A percentile compares a stretch with the other conserved stretches of the same genome.
These are phyloP conservation scores for Sporothrix sp. DNA, from an alignment of 2,329 filamentous ascomycete genomes.

Conservation along the genomic window DNA sequence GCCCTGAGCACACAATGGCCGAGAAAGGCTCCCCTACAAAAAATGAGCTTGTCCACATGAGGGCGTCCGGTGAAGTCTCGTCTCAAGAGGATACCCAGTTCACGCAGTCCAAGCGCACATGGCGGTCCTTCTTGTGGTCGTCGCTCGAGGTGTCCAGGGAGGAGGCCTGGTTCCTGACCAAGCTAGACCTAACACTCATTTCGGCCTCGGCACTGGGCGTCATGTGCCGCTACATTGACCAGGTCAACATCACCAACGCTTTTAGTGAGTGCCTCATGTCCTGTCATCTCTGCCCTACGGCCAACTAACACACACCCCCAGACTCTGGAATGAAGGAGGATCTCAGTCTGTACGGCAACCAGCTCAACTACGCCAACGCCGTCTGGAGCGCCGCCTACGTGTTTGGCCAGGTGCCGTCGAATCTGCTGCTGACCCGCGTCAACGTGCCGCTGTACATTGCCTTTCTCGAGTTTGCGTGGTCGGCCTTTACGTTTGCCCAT, in stretches of 20 bases:
- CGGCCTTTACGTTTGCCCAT: conserved; percentile 22
- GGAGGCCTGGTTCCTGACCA: conserved; percentile 22
- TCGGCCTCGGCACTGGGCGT: conserved; percentile 21
- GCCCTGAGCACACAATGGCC: no score
- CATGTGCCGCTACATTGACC: conserved; percentile 23
- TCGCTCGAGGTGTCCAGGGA: conserved; percentile 21
- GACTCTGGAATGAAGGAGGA: conserved; percentile 26
- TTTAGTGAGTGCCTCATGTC: conserved; percentile 19
- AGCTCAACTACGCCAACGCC: conserved; percentile 34
- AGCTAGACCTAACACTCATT: conserved; percentile 23
- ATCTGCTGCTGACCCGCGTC: conserved; percentile 31
- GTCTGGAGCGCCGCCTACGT: conserved; percentile 28
- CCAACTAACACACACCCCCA: conserved; percentile 2
- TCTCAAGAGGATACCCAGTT: not conserved
- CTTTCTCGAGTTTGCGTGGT: conserved; percentile 34
- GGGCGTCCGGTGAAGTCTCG: not conserved
- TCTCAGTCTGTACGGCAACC: conserved; percentile 23
- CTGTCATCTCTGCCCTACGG: not conserved
- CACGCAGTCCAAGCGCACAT: conserved; percentile 36
- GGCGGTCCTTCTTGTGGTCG: conserved; percentile 22
- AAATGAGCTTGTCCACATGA: not conserved
- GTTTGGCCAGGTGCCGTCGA: conserved; percentile 32
- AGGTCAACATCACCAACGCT: conserved; percentile 24
- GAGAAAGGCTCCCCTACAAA: not conserved
- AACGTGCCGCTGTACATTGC: conserved; percentile 33